Evolutionary conservation across 495 filamentous ascomycete genomes (phyloP), one percentile per base, ranked within the genome.

Genomic region (Acidomyces sp.): DNA sequence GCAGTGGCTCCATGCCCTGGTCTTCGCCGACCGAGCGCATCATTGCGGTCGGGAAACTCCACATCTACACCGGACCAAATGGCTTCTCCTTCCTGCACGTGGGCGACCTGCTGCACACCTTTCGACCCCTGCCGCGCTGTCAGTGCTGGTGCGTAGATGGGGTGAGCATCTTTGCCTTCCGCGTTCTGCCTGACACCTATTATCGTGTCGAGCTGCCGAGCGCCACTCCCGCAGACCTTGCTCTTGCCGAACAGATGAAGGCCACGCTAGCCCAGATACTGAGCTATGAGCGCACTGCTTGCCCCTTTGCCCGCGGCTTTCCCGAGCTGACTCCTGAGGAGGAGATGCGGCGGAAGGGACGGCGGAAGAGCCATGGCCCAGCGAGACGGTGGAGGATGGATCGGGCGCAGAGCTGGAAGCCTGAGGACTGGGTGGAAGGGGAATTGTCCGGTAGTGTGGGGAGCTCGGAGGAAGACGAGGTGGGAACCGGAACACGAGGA

Each of bases 121-220:
- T 94, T 31, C n/a, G n/a, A n/a, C n/a, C n/a, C n/a, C 56, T 94
- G 26, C 80, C 82, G 7, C 90, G 82, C 57, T 88, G 81, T 15
- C 82, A 90, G 55, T 90, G 77, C 45, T 94, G 86, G 86, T 90
- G 82, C 60, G 82, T 94, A 16, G 82, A 93, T 55, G 80, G 80
- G 31, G 74, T 77, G 27, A 78, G 77, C 25, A 85, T 77, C 45
- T 93, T 90, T 51, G 79, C 90, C 4, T 53, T 93, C 45, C 78
- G 83, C 39, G 81, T 90, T 37, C 71, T 82, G 23, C 69, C 75
- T 20, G 74, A 85, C 12, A 77, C 78, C 33, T 93, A 86, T 54
- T 94, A 88, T 67, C 75, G 86, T 30, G 90, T 94, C 49, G 86
- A 94, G 50, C 56, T 94, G 6, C 82, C 85, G 2, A 66, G 71